These are phyloP conservation scores for Aureobasidium sp. DNA, from an alignment of 2,329 filamentous ascomycete species.

Conservation along the genomic window DNA sequence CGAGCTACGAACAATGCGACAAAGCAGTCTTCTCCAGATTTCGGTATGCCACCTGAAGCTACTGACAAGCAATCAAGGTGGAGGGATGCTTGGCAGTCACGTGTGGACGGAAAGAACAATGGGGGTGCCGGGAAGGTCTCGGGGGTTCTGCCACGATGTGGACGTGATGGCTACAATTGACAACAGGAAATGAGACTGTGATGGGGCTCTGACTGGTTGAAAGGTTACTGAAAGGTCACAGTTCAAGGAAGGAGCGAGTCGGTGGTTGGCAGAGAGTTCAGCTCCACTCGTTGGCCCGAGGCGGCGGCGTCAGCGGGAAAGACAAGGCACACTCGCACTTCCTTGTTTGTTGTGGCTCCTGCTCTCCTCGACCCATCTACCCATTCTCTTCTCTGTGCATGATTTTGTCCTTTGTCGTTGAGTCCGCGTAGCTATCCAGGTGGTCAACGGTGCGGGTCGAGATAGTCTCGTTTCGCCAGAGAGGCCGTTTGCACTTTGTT, in stretches of 20 bases:
- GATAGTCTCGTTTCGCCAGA: neutral
- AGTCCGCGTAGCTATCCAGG: neutral
- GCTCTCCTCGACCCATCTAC: neutral
- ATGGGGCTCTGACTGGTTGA: too few species aligned
- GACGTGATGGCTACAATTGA: neutral
- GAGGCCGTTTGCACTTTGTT: neutral
- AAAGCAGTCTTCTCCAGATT: neutral
- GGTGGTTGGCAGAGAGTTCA: neutral
- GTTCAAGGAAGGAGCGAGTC: neutral
- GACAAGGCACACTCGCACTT: neutral
- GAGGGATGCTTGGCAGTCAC: conserved; percentile 1
- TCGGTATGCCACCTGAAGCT: neutral
- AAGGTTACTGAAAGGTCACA: neutral
- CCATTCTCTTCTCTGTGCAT: conserved; percentile 3
- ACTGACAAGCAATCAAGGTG: neutral
- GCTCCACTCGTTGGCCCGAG: conserved; percentile 1
- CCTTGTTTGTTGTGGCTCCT: conserved; percentile 6
- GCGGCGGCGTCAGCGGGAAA: conserved; percentile 4
- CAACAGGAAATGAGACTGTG: too few species aligned
- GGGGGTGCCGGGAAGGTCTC: neutral
- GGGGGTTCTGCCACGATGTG: neutral
- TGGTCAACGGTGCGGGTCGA: neutral
- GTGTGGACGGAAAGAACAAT: neutral
- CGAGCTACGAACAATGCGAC: neutral
- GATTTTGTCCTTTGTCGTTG: neutral